These are phyloP conservation scores for Sicyos baderoa DNA, from an alignment of 306 rosid genomes.

Conservation along the genomic window DNA sequence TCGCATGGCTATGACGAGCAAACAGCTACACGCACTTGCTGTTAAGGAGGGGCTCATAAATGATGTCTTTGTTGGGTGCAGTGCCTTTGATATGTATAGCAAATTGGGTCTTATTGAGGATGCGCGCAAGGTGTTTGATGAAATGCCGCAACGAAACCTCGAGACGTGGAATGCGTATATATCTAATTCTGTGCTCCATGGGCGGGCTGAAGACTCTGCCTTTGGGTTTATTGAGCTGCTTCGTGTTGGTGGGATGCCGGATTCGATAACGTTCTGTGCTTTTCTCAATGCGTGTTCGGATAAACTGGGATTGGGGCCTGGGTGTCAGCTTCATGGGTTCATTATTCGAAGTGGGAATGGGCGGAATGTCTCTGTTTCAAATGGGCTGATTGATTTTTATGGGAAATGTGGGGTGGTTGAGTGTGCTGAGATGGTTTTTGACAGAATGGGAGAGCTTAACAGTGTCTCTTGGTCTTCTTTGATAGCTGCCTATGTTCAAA, in stretches of 20 bases:
- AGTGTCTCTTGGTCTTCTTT: conserved; percentile 77
- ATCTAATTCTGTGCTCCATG: conserved; percentile 58
- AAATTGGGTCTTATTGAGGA: conserved; percentile 47
- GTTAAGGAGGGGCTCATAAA: conserved; percentile 47
- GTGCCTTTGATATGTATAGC: conserved; percentile 73
- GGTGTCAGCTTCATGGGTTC: conserved; percentile 65
- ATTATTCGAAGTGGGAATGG: conserved; percentile 38
- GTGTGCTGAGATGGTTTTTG: conserved; percentile 52
- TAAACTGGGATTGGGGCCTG: conserved; percentile 35
- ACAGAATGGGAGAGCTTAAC: conserved; percentile 35
- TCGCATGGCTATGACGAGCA: conserved; percentile 42
- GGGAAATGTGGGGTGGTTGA: conserved; percentile 58
- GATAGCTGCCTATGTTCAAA: conserved; percentile 57
- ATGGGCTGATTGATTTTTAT: conserved; percentile 75
- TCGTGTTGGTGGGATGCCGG: conserved; percentile 43
- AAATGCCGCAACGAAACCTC: conserved; percentile 63
- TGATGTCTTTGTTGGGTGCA: conserved; percentile 75
- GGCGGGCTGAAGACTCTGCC: conserved; percentile 35
- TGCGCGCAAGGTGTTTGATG: conserved; percentile 55
- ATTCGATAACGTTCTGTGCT: conserved; percentile 58
- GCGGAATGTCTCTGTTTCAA: conserved; percentile 46
- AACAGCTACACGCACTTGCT: conserved; percentile 37
- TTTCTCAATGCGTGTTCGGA: conserved; percentile 78
- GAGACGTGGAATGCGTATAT: conserved; percentile 81
- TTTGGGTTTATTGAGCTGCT: conserved; percentile 47